A percentile compares a stretch with the other conserved stretches of the same genome.
phyloP scores from a whole-genome alignment of 1,139 yeast genomes.

The Scheffersomyces quercinus region DNA sequence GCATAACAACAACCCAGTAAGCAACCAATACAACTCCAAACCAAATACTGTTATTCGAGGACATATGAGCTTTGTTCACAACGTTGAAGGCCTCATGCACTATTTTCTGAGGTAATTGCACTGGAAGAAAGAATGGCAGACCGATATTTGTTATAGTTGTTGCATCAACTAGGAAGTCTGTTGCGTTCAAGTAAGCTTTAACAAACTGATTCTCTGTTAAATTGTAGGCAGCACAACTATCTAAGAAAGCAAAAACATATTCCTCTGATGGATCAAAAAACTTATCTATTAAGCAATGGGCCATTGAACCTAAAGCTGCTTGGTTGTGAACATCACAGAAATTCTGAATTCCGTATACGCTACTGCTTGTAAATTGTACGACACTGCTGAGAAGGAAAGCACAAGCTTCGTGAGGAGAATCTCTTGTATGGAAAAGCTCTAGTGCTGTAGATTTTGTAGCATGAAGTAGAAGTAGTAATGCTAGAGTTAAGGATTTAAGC shows the following conservation, averaged over 20 bases:
- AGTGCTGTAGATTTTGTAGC: background rate
- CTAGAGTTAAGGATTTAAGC: background rate
- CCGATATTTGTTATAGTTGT: background rate
- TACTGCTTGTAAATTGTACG: too few species aligned
- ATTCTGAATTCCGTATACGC: background rate
- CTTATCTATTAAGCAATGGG: constrained; percentile 2
- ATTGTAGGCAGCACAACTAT: too few species aligned
- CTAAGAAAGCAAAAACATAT: too few species aligned
- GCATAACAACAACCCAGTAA: constrained; percentile 15
- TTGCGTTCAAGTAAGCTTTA: constrained; percentile 4
- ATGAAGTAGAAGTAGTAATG: background rate
- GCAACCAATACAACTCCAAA: constrained; percentile 16
- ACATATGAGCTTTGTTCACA: background rate
- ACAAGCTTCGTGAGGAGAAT: background rate
- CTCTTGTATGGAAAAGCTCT: background rate
- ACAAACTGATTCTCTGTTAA: constrained; percentile 1
- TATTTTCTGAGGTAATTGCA: constrained; percentile 8
- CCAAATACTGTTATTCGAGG: constrained; percentile 11
- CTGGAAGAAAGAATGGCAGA: constrained; percentile 1
- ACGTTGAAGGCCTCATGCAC: background rate
- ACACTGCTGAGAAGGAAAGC: background rate
- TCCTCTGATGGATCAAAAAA: too few species aligned
- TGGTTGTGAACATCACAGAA: constrained; percentile 2
- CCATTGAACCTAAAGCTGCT: constrained; percentile 6
- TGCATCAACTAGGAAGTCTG: constrained; percentile 1